A percentile compares a stretch with the other conserved stretches of the same genome.
Conservation (phyloP, 2,329 filamentous ascomycete genomes). For the Rosellinia necatrix region DNA sequence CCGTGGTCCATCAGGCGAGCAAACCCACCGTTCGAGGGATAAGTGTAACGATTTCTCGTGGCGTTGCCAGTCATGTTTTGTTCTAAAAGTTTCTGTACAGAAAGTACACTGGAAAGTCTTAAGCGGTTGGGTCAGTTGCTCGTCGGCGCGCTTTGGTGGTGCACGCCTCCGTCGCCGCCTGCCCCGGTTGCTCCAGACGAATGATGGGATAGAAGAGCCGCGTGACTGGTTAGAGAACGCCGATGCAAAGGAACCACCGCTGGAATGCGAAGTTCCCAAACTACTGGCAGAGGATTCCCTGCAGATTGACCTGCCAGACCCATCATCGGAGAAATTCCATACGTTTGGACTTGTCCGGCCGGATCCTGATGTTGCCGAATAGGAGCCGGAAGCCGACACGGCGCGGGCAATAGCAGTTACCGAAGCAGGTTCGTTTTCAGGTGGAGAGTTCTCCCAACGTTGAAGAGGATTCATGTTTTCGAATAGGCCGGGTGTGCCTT, state of each 20-base stretch:
- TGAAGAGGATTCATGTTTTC: constrained; percentile 62
- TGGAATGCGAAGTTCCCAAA: constrained; percentile 65
- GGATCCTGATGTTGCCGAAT: constrained; percentile 49
- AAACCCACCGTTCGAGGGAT: constrained; percentile 70
- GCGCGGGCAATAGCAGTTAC: constrained; percentile 63
- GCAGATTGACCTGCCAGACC: constrained; percentile 60
- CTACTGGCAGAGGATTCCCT: constrained; percentile 65
- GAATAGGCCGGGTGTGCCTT: constrained; percentile 56
- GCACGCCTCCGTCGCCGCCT: constrained; percentile 56
- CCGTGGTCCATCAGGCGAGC: constrained; percentile 60
- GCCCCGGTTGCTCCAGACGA: constrained; percentile 47
- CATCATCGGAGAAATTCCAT: constrained; percentile 64
- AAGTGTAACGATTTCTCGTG: constrained; percentile 71
- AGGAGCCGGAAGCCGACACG: constrained; percentile 57
- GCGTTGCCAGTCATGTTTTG: constrained; percentile 71
- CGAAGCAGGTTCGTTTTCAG: constrained; percentile 64
- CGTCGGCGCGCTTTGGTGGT: constrained; percentile 44
- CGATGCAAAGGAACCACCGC: constrained; percentile 61
- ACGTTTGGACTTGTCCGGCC: constrained; percentile 63
- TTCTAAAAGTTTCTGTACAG: constrained; percentile 70
- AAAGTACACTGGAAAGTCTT: constrained; percentile 71
- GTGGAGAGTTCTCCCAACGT: constrained; percentile 63
- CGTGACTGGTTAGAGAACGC: constrained; percentile 63
- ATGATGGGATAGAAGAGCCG: constrained; percentile 56
- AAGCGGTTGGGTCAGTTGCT: constrained; percentile 49